Evolutionary conservation across 495 filamentous ascomycete species (phyloP).

Genomic region (Ascodesmis nigricans): DNA sequence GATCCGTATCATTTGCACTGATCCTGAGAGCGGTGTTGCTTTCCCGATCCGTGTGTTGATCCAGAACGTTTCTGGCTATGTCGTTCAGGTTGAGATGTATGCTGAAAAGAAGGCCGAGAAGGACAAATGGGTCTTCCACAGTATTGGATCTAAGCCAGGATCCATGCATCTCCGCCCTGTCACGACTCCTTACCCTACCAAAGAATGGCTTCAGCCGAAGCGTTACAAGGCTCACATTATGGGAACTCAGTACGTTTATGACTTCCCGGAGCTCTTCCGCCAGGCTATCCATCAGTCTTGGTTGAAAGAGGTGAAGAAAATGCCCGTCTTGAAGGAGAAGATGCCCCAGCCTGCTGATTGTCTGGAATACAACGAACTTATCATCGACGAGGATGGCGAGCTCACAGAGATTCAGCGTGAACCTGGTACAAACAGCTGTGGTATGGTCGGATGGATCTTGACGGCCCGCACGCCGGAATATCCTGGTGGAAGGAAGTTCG

Average conservation of each 20-base stretch:
- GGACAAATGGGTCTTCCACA: conserved; percentile 92
- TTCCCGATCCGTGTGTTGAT: conserved; percentile 92
- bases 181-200: conserved; percentile 81
- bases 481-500: conserved; percentile 70
- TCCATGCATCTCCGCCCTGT: conserved; percentile 87
- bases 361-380: conserved; percentile 84
- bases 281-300: conserved; percentile 95
- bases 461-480: conserved; percentile 98
- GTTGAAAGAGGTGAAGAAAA: conserved; percentile 46
- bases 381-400: conserved; percentile 82
- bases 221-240: conserved; percentile 97
- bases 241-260: conserved; percentile 98
- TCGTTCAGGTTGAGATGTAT: conserved; percentile 94
- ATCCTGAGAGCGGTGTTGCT: conserved; percentile 58
- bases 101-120: conserved; percentile 95
- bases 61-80: conserved; percentile 96
- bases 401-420: conserved; percentile 81
- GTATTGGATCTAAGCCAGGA: conserved; percentile 85
- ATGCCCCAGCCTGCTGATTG: conserved; percentile 72
- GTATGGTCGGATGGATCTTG: conserved; percentile 97
- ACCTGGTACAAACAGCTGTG: conserved; percentile 79
- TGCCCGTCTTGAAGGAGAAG: conserved; percentile 50
- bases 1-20: conserved; percentile 94
- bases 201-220: conserved; percentile 97
- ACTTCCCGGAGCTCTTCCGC: conserved; percentile 98